phyloP scores from a whole-genome alignment of 179 eudicot genomes.

The Actinidia chinensis region DNA sequence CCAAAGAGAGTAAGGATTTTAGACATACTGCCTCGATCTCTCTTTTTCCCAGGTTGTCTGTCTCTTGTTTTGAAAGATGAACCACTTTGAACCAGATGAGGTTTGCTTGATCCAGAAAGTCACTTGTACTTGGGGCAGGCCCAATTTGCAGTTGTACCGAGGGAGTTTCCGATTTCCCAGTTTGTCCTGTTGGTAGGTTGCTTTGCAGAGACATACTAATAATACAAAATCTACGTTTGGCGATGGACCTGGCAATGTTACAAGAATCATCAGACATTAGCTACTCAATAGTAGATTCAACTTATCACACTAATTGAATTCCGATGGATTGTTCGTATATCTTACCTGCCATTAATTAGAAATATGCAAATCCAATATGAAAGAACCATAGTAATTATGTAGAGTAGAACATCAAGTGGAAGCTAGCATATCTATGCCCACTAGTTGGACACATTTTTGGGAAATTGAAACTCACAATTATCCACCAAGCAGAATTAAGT shows the following conservation, averaged over 20 bases:
- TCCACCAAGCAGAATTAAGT: not conserved
- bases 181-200: slow-evolving; percentile 51
- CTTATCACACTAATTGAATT: not conserved
- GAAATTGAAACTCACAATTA: not conserved
- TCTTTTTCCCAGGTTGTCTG: slow-evolving; percentile 67
- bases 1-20: slow-evolving; percentile 6
- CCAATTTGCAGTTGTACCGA: slow-evolving; percentile 38
- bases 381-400: not conserved
- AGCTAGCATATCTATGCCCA: not conserved
- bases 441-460: not conserved
- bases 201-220: slow-evolving; percentile 88
- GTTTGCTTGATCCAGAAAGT: slow-evolving; percentile 67
- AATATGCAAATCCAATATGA: not conserved
- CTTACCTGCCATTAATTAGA: not conserved
- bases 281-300: not conserved
- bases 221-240: slow-evolving; percentile 93
- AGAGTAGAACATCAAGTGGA: not conserved
- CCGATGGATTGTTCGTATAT: not conserved
- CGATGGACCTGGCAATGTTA: slow-evolving; percentile 57
- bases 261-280: slow-evolving; percentile 8
- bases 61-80: slow-evolving; percentile 62
- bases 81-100: slow-evolving; percentile 49
- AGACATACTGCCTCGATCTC: slow-evolving; percentile 63
- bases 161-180: slow-evolving; percentile 36
- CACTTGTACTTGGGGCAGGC: slow-evolving; percentile 57